Evolutionary conservation across 2,329 filamentous ascomycete genomes (phyloP), one percentile per base, ranked within the genome.

Genomic region (Daldinia sp.): DNA sequence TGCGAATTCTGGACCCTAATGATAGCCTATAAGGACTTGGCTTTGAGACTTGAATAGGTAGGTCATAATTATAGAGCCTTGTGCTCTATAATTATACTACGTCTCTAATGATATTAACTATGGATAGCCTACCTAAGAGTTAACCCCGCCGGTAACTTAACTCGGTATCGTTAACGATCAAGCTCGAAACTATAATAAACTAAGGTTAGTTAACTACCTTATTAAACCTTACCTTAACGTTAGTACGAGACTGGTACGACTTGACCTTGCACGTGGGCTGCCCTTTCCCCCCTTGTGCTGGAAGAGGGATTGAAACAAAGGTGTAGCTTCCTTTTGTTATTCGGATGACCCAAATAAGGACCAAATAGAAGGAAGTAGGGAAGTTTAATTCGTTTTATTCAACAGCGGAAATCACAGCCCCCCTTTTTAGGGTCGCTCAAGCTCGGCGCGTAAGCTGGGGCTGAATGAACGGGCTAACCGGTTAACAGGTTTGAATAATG

Each of bases 401-500:
- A 25, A 39, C 51, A 32, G 37, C 35, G 25, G 45, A 48, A 48
- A 39, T 48, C 47, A 61, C 51, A 53, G 57, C 56, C 63, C 47
- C 63, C 51, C 15, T 51, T 50, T 41, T 45, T 23, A 54, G 41
- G 34, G 50, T 58, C 21, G 34, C 29, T 48, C 61, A 55, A 56
- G 54, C 51, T 48, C 63, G 60, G 66, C 63, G 66, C 60, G 49
- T 68, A 68, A 68, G 63, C 52, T 30, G 50, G 64, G 51, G 53
- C 60, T 66, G 63, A 63, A 59, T 45, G 56, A 61, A 52, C 49
- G 17, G 43, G 34, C 54, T 63, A 63, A 49, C 39, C n/a, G n/a
- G n/a, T n/a, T 37, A 37, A 37, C 13, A 37, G 35, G 9, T 5
- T 66, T 25, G 56, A 59, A 59, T 63, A 47, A 64, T 61, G 59